These are phyloP conservation scores for Oenanthe sinensis DNA, from an alignment of 129 eudicot genomes.

Conservation along the genomic window DNA sequence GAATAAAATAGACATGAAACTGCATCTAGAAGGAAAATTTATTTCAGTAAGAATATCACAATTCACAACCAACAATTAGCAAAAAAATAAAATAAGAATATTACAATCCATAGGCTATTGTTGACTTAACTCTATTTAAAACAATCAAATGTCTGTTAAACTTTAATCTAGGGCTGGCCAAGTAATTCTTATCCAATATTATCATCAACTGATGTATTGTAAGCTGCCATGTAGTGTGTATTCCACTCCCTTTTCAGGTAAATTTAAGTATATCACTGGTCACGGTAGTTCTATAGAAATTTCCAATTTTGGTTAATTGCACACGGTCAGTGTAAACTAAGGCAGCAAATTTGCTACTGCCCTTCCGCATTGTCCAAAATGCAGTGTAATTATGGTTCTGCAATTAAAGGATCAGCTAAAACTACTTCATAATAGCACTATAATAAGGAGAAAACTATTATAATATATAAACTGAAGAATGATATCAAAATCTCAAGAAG, in stretches of 20 bases:
- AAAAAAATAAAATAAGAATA: too few relatives aligned
- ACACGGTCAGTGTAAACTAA: neutral
- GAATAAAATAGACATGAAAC: neutral
- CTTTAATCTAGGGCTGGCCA: neutral
- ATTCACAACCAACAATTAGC: neutral
- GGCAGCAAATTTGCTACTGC: neutral
- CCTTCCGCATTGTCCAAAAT: conserved; percentile 86
- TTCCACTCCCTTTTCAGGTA: neutral
- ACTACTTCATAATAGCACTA: too few relatives aligned
- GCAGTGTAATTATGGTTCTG: conserved; percentile 80
- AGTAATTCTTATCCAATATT: neutral
- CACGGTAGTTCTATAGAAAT: neutral
- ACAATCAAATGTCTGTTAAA: too few relatives aligned
- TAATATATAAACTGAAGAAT: too few relatives aligned
- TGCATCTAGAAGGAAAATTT: neutral
- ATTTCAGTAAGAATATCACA: too few relatives aligned
- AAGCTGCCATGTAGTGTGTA: neutral
- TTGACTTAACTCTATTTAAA: neutral
- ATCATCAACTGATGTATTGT: neutral
- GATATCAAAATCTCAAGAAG: too few relatives aligned
- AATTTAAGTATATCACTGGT: neutral
- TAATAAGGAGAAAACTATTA: too few relatives aligned
- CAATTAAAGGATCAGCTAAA: conserved; percentile 11
- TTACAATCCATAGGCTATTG: neutral
- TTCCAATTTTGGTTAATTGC: neutral